phyloP scores from a whole-genome alignment of 1,284 basidiomycete genomes.

The Afroboletus lepidellus region DNA sequence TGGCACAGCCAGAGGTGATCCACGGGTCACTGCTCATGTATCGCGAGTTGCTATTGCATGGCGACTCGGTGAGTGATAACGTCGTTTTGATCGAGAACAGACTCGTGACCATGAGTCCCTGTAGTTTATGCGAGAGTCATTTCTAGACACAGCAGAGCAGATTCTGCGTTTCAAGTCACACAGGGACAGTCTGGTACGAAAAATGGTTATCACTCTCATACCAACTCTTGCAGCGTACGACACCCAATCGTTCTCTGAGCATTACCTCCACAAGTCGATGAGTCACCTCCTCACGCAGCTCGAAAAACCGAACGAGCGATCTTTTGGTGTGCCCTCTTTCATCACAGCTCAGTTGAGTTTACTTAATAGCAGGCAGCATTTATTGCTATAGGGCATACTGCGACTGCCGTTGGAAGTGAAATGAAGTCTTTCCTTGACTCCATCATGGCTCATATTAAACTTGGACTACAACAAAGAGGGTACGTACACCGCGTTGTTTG shows the following conservation, averaged over 20 bases:
- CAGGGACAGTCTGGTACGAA: slow-evolving; percentile 83
- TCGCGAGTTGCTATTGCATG: slow-evolving; percentile 88
- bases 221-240: slow-evolving; percentile 95
- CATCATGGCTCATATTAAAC: slow-evolving; percentile 89
- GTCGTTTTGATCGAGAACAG: slow-evolving; percentile 1
- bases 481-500: slow-evolving; percentile 39
- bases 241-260: slow-evolving; percentile 85
- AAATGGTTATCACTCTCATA: slow-evolving; percentile 92
- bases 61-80: slow-evolving; percentile 73
- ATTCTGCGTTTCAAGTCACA: slow-evolving; percentile 89
- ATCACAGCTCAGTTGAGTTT: neutral
- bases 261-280: slow-evolving; percentile 91
- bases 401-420: slow-evolving; percentile 87
- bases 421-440: slow-evolving; percentile 96
- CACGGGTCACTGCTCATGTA: slow-evolving; percentile 94
- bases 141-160: slow-evolving; percentile 86
- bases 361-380: slow-evolving; percentile 59
- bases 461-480: slow-evolving; percentile 84
- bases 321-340: slow-evolving; percentile 60
- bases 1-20: slow-evolving; percentile 80
- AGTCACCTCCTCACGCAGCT: slow-evolving; percentile 85
- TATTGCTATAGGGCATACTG: slow-evolving; percentile 95
- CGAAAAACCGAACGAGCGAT: slow-evolving; percentile 86
- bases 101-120: neutral
- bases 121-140: slow-evolving; percentile 93